Base-by-base conservation (phyloP, 1,139 yeast species). In the Magnusiomyces sp. region DNA sequence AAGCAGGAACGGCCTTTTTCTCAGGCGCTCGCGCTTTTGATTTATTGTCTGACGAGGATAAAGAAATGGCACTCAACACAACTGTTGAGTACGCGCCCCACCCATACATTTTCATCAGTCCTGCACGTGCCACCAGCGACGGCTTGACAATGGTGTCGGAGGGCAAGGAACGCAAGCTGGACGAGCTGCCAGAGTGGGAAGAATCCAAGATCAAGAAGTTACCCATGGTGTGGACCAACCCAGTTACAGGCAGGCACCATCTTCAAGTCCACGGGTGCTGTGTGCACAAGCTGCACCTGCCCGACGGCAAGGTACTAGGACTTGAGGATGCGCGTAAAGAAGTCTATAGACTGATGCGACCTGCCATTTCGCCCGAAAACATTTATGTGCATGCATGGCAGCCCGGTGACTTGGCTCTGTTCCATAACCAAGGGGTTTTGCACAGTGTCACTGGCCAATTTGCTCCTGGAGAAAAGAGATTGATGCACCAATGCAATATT, bases 401-500 rank as follows among this genome's bases (percentile, higher is more conserved):
- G 40, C 76, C 80, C 58, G 95, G 95, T 50, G 95, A 87, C 60
- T 74, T 87, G 63, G 94, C 86, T 37, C 80, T 87, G 52, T 87
- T 87, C 71, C 85, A 73, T 69, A 87, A 87, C 71, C 76, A 90
- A 64, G 95, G 95, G 39, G 90, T 87, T 10, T 83, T 89, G 83
- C 95, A 87, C 64, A 80, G 90, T 2, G 95, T 87, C 40, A 86
- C 95, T 27, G 95, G 95, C 47, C 95, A 86, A 65, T 82, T 86
- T 66, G 82, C 78, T 27, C 73, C 74, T 20, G 86, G 82, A 50
- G 92, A 85, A 62, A 78, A 78, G 62, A 76, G 95, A 65, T 73
- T 87, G 65, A 86, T 87, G 94, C 95, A 87, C 65, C 95, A 87
- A 69, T 87, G 95, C 69, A 87, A 87, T 68, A 84, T 86, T 65